These are phyloP conservation scores for Aureobasidium sp. DNA, from an alignment of 2,329 filamentous ascomycete genomes.

Conservation along the genomic window DNA sequence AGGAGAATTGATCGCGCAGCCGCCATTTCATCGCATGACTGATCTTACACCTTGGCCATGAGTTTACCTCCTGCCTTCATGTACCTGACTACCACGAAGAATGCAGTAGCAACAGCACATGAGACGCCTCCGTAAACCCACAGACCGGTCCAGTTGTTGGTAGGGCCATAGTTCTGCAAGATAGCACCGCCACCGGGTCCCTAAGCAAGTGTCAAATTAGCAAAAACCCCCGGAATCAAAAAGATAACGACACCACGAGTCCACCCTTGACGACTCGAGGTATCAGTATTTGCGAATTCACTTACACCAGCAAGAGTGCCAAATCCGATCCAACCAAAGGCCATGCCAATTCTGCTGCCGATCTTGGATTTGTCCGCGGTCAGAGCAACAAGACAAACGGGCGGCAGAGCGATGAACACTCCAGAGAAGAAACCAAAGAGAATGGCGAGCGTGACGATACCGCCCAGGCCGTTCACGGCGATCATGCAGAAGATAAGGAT, in stretches of 20 bases:
- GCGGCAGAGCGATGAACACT: conserved; percentile 37
- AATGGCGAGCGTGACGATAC: conserved; percentile 31
- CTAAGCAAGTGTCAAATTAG: neutral
- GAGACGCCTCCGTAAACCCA: conserved; percentile 31
- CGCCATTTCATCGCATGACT: neutral
- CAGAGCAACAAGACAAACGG: conserved; percentile 34
- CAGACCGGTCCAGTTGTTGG: conserved; percentile 29
- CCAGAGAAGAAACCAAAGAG: conserved; percentile 40
- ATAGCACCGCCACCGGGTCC: conserved; percentile 32
- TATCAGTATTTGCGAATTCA: neutral
- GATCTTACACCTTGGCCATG: conserved; percentile 21
- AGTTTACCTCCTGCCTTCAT: conserved; percentile 24
- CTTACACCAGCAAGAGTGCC: conserved; percentile 28
- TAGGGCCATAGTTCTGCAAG: conserved; percentile 20
- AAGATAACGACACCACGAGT: neutral
- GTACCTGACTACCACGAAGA: conserved; percentile 23
- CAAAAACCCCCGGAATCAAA: neutral
- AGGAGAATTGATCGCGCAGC: neutral
- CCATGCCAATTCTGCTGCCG: conserved; percentile 39
- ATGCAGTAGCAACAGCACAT: conserved; percentile 16
- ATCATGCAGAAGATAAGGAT: conserved; percentile 34
- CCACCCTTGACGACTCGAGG: neutral
- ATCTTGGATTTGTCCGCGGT: conserved; percentile 37
- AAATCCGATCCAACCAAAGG: conserved; percentile 29
- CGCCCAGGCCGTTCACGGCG: conserved; percentile 27